Conservation (phyloP, 1,284 basidiomycete genomes). For the Ustilago nuda region DNA sequence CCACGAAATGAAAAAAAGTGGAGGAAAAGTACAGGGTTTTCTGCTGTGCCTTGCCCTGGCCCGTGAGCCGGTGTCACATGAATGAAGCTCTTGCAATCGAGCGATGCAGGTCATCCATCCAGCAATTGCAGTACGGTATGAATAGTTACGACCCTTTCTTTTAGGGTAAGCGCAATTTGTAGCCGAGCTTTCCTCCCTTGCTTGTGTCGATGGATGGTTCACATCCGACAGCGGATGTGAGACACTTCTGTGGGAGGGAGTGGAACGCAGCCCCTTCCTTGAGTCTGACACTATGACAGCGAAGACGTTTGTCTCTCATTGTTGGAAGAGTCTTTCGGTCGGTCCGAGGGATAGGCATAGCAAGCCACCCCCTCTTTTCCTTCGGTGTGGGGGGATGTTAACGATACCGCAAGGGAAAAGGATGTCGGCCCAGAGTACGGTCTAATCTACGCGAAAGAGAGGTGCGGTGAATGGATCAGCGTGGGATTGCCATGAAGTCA, state of each 20-base stretch:
- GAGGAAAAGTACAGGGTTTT: neutral
- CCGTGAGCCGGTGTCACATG: conserved; percentile 6
- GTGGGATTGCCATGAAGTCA: conserved; percentile 13
- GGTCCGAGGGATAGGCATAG: no score
- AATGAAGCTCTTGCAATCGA: conserved; percentile 5
- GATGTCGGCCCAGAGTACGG: no score
- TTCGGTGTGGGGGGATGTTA: no score
- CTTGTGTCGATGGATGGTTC: conserved; percentile 4
- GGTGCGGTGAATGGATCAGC: neutral
- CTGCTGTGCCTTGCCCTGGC: neutral
- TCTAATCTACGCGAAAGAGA: conserved; percentile 7
- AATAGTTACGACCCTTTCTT: neutral
- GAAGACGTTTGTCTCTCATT: no score
- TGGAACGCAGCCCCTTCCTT: neutral
- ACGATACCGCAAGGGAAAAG: no score
- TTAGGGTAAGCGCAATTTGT: neutral
- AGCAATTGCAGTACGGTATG: no score
- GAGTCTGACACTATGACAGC: no score
- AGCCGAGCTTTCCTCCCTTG: neutral
- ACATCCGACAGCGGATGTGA: neutral
- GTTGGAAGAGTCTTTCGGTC: no score
- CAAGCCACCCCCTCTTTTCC: no score
- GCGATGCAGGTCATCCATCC: neutral
- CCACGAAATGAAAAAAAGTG: neutral
- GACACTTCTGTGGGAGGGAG: neutral